A percentile compares a stretch with the other conserved stretches of the same genome.
phyloP scores from a whole-genome alignment of 169 alveolate genomes.

The Amoebophrya sp. region DNA sequence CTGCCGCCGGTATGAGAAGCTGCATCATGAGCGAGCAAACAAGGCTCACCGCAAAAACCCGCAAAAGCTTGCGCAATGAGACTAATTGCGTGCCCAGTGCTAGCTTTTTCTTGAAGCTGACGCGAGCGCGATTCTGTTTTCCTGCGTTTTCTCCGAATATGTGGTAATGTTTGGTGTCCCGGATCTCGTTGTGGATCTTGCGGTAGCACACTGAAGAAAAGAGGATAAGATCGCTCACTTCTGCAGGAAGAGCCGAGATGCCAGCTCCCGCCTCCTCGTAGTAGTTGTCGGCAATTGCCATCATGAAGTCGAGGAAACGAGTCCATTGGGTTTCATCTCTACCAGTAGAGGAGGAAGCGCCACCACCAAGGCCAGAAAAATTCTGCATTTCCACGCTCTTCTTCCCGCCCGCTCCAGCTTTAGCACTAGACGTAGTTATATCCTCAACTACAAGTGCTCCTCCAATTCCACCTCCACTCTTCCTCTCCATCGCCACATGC shows the following conservation, averaged over 20 bases:
- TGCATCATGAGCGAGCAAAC: neutral
- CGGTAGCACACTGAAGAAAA: neutral
- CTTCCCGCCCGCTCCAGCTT: too few species aligned
- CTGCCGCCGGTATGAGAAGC: neutral
- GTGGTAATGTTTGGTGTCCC: neutral
- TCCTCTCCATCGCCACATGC: neutral
- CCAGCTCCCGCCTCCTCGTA: neutral
- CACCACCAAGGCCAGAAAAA: too few species aligned
- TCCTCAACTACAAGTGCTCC: too few species aligned
- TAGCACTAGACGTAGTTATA: too few species aligned
- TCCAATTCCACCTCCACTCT: too few species aligned
- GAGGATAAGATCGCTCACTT: neutral
- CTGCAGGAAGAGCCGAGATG: neutral
- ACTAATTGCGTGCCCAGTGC: neutral
- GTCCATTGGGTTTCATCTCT: neutral
- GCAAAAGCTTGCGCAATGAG: neutral
- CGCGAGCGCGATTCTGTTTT: conserved; percentile 12
- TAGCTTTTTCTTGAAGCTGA: neutral
- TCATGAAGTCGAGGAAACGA: neutral
- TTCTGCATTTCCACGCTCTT: too few species aligned
- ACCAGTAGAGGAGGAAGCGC: too few species aligned
- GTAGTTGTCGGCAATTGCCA: neutral
- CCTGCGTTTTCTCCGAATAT: neutral
- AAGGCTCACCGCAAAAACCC: neutral
- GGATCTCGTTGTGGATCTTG: neutral